Evolutionary conservation across 805 yeast species (phyloP).

Genomic region (Tetrapisispora iriomotensis): DNA sequence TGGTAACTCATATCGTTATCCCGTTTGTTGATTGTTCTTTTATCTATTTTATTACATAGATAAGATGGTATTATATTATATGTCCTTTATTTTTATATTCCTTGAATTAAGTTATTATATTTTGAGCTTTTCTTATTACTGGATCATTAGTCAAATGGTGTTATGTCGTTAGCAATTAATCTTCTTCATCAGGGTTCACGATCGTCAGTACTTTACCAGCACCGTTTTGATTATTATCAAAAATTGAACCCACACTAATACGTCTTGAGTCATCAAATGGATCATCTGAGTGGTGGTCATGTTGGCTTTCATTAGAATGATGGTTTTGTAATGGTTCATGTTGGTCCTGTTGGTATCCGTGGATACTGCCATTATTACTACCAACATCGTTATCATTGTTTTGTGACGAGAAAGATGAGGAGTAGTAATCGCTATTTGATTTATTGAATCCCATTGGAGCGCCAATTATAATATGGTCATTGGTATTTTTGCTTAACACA

Average conservation of each 20-base stretch:
- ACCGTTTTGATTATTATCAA: slow-evolving; percentile 67
- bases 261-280: slow-evolving; percentile 77
- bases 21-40: too few species aligned
- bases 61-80: too few species aligned
- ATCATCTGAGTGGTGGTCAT: slow-evolving; percentile 25
- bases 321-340: too few species aligned
- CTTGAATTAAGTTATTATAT: neutral
- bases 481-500: slow-evolving; percentile 1
- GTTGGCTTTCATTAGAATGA: too few species aligned
- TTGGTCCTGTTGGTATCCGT: neutral
- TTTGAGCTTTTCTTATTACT: neutral
- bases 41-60: too few species aligned
- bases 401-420: slow-evolving; percentile 11
- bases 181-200: slow-evolving; percentile 69
- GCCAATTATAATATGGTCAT: neutral
- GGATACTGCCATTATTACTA: neutral
- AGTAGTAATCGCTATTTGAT: slow-evolving; percentile 25
- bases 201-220: slow-evolving; percentile 60
- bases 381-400: slow-evolving; percentile 11
- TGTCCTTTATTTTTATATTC: too few species aligned
- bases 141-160: too few species aligned
- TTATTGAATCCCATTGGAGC: neutral
- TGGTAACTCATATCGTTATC: too few species aligned
- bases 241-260: slow-evolving; percentile 74
- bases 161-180: too few species aligned